Evolutionary conservation across 495 filamentous ascomycete species (phyloP).

Genomic region (Hypoxylon crocopeplum): DNA sequence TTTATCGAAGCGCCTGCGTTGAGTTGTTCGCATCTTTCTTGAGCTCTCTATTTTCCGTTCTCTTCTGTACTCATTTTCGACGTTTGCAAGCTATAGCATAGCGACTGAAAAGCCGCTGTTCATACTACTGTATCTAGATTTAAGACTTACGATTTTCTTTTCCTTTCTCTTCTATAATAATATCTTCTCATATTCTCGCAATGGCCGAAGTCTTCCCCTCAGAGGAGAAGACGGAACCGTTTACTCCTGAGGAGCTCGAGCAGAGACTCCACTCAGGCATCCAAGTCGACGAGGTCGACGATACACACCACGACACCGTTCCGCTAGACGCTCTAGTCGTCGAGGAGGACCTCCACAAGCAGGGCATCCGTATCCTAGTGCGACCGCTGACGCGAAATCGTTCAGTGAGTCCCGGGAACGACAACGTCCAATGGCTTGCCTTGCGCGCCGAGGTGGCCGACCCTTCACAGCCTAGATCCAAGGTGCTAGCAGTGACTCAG

Average conservation of each 20-base stretch:
- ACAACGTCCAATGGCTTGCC: slow-evolving; percentile 52
- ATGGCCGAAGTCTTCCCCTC: slow-evolving; percentile 53
- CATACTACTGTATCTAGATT: slow-evolving; percentile 14
- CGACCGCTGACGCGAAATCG: slow-evolving; percentile 54
- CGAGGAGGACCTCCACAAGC: slow-evolving; percentile 47
- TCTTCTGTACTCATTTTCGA: slow-evolving; percentile 1
- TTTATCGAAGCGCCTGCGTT: slow-evolving; percentile 18
- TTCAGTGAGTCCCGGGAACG: slow-evolving; percentile 54
- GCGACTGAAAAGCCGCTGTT: not conserved
- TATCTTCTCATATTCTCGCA: slow-evolving; percentile 21
- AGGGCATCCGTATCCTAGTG: slow-evolving; percentile 55
- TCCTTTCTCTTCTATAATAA: slow-evolving; percentile 13
- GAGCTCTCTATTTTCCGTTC: slow-evolving; percentile 5
- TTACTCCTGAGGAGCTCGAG: slow-evolving; percentile 56
- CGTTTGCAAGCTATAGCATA: slow-evolving; percentile 2
- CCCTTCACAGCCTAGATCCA: slow-evolving; percentile 49
- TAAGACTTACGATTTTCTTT: slow-evolving; percentile 1
- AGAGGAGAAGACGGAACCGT: slow-evolving; percentile 59
- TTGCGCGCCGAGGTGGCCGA: slow-evolving; percentile 53
- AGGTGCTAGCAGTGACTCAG: slow-evolving; percentile 58
- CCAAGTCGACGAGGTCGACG: slow-evolving; percentile 41
- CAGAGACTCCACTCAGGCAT: slow-evolving; percentile 45
- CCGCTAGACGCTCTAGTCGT: slow-evolving; percentile 54
- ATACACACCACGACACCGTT: slow-evolving; percentile 43
- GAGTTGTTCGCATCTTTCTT: slow-evolving; percentile 21